Conservation (phyloP, 2,329 filamentous ascomycete genomes). For the Ophiostoma quercus region DNA sequence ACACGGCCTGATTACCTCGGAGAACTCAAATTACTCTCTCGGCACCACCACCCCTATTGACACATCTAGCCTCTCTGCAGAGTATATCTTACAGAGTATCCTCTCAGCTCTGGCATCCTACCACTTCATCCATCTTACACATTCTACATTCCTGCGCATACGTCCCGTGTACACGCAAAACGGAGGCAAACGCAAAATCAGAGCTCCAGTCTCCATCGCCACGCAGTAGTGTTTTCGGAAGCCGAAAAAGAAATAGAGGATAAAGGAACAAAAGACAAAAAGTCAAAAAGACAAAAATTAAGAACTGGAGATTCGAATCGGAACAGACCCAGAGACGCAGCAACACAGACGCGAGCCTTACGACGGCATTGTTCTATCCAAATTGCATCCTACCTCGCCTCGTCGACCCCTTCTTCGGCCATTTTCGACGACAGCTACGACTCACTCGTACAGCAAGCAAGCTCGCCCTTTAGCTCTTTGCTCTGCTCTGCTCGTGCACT, state of each 20-base stretch:
- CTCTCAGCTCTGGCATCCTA: background rate
- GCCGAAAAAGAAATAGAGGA: background rate
- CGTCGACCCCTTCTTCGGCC: background rate
- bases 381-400: background rate
- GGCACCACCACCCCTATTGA: background rate
- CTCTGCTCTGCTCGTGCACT: too few species aligned
- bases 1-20: background rate
- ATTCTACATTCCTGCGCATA: constrained; percentile 1
- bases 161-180: background rate
- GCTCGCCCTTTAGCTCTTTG: background rate
- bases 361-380: background rate
- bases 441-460: background rate
- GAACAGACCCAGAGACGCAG: constrained; percentile 1
- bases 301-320: background rate
- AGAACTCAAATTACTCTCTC: background rate
- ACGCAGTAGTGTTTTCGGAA: constrained; percentile 1
- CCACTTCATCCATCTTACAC: background rate
- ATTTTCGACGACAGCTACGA: background rate
- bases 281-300: background rate
- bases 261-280: background rate
- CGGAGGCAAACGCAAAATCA: constrained; percentile 4
- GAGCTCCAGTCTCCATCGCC: constrained; percentile 8
- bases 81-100: background rate
- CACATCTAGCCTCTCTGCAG: background rate
- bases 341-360: constrained; percentile 5